Evolutionary conservation across 2,329 filamentous ascomycete genomes (phyloP), one percentile per base, ranked within the genome.

Genomic region (Scedosporium boydii): DNA sequence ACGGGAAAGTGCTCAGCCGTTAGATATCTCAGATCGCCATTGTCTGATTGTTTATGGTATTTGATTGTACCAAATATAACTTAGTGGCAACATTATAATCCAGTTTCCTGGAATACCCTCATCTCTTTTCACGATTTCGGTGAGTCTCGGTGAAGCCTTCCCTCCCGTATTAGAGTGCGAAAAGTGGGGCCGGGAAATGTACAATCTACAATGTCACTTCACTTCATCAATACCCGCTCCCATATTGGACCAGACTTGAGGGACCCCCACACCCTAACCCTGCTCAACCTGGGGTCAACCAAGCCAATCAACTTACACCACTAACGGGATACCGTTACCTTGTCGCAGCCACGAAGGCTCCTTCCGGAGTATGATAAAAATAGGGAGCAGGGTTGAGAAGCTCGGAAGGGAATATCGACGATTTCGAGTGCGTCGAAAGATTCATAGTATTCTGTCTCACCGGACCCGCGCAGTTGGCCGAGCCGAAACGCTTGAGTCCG

Each of bases 121-220:
- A 38, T 14, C 34, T 14, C 10, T 38, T 1, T 38, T 12, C 7
- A 10, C 2, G 34, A 12, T 38, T 27, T 59, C 58, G 58, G 58
- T 59, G 41, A 59, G 21, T 7, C 41, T 59, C 58, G 58, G 58
- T 59, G 58, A 59, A 21, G 16, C 26, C 26, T 46, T 18, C 56
- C 26, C 7, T 38, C 14, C 14, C 38, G n/a, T n/a, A 26, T n/a
- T n/a, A n/a, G n/a, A n/a, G 58, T 21, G 41, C 21, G 16, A 44
- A 46, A 29, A 6, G 56, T 29, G 41, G 58, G 58, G 58, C n/a
- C 42, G 41, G 23, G 2, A 12, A 16, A 27, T 16, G 14, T 9
- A 9, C 26, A 59, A 42, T 27, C 21, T 42, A 10, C 21, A 56
- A n/a, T 9, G 29, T 26, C 57, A 34, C 57, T 6, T 14, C 2